Evolutionary conservation across 345 rosid genomes (phyloP).

Genomic region (rapeseed (Brassica napus)): DNA sequence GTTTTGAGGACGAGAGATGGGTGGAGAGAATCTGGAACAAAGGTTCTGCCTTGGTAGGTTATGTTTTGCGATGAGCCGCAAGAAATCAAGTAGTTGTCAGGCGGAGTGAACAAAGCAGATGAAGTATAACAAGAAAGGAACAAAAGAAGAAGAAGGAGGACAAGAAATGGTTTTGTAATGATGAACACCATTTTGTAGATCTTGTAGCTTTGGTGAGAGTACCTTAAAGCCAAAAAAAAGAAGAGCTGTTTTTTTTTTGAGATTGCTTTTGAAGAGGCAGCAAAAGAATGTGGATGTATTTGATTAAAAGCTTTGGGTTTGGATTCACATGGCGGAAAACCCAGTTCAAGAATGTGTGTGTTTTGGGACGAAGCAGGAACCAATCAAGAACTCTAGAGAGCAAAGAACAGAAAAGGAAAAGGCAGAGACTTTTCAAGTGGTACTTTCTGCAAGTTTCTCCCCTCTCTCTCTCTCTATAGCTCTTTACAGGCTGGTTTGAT

Average conservation of each 20-base stretch:
- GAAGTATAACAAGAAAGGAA: conserved; percentile 44
- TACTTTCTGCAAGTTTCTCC: conserved; percentile 42
- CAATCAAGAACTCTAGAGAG: conserved; percentile 22
- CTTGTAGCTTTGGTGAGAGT: conserved; percentile 14
- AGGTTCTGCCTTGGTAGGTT: conserved; percentile 68
- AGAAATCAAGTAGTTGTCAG: conserved; percentile 76
- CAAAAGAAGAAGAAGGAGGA: conserved; percentile 46
- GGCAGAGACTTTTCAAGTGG: conserved; percentile 34
- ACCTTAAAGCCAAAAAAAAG: conserved; percentile 30
- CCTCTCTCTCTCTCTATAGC: conserved; percentile 26
- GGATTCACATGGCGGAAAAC: conserved; percentile 31
- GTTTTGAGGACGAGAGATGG: conserved; percentile 55
- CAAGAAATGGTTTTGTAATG: conserved; percentile 18
- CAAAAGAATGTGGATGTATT: not conserved
- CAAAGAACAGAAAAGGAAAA: conserved; percentile 10
- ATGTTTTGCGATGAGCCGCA: conserved; percentile 83
- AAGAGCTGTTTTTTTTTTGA: not conserved
- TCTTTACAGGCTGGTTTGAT: conserved; percentile 93
- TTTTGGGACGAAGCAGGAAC: conserved; percentile 17
- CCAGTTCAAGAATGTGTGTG: conserved; percentile 37
- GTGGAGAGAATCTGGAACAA: conserved; percentile 71
- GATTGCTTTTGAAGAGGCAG: conserved; percentile 9
- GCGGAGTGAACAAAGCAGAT: conserved; percentile 58
- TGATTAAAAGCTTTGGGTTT: conserved; percentile 21
- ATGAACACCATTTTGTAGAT: conserved; percentile 20